Conservation (phyloP, 305 asterid genomes). For the Plantago coronopus region DNA sequence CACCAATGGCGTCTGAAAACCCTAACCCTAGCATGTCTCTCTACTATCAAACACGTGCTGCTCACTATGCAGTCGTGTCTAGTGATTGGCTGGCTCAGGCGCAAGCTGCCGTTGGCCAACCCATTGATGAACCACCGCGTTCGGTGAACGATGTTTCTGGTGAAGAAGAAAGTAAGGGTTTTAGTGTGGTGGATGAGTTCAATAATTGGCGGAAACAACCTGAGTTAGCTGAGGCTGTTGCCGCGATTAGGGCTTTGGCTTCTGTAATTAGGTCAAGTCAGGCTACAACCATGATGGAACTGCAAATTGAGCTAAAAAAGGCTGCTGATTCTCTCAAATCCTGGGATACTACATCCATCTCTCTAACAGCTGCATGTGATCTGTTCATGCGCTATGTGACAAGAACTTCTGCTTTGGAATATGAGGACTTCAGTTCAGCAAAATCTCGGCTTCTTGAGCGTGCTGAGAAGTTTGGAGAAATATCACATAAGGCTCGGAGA, state of each 20-base stretch:
- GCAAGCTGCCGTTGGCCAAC: slow-evolving; percentile 51
- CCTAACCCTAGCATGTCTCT: slow-evolving; percentile 57
- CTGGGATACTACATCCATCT: slow-evolving; percentile 91
- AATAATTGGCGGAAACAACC: slow-evolving; percentile 86
- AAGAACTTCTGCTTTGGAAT: slow-evolving; percentile 85
- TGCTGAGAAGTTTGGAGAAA: slow-evolving; percentile 92
- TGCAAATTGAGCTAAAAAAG: slow-evolving; percentile 80
- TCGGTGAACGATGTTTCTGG: slow-evolving; percentile 31
- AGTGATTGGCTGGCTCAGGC: slow-evolving; percentile 94
- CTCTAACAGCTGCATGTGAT: slow-evolving; percentile 90
- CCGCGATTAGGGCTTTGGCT: slow-evolving; percentile 91
- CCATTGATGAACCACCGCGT: slow-evolving; percentile 26
- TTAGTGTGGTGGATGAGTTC: slow-evolving; percentile 73
- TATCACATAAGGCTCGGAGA: slow-evolving; percentile 81
- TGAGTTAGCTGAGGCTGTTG: slow-evolving; percentile 96
- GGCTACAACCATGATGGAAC: slow-evolving; percentile 92
- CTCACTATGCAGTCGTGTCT: slow-evolving; percentile 83
- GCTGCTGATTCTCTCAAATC: slow-evolving; percentile 81
- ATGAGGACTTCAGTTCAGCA: slow-evolving; percentile 82
- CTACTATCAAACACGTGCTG: slow-evolving; percentile 84
- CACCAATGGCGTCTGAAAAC: slow-evolving; percentile 43
- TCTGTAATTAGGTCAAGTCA: slow-evolving; percentile 76
- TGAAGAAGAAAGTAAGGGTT: slow-evolving; percentile 41
- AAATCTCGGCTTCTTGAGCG: slow-evolving; percentile 85
- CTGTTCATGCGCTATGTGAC: slow-evolving; percentile 89